Evolutionary conservation across 208 protist species (phyloP).

Genomic region (Trypanosoma mega): DNA sequence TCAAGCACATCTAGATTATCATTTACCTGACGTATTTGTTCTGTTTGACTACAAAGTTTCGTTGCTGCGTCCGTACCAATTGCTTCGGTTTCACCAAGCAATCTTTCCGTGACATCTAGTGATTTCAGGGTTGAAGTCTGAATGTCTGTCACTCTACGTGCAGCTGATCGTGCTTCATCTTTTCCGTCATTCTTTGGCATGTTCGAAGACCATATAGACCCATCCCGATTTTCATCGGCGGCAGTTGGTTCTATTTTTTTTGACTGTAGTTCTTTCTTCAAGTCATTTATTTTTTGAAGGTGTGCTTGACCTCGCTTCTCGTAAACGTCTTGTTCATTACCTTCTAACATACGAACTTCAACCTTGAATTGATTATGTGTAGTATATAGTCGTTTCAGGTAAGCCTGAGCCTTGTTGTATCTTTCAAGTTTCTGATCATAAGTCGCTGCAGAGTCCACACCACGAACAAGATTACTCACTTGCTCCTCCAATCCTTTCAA

Average conservation of each 20-base stretch:
- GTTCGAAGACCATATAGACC: slow-evolving; percentile 9
- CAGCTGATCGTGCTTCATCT: slow-evolving; percentile 37
- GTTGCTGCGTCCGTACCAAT: slow-evolving; percentile 55
- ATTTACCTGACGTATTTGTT: slow-evolving; percentile 73
- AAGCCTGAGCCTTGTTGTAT: slow-evolving; percentile 38
- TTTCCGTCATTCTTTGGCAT: slow-evolving; percentile 23
- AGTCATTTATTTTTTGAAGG: slow-evolving; percentile 10
- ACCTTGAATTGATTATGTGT: slow-evolving; percentile 58
- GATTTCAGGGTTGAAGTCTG: slow-evolving; percentile 63
- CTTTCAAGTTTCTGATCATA: slow-evolving; percentile 15
- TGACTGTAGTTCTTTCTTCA: slow-evolving; percentile 17
- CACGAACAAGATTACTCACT: slow-evolving; percentile 28
- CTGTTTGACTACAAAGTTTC: slow-evolving; percentile 64
- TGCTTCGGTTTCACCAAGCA: slow-evolving; percentile 71
- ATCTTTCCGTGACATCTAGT: slow-evolving; percentile 53
- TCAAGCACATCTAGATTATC: slow-evolving; percentile 46
- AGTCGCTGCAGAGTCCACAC: slow-evolving; percentile 10
- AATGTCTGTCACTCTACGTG: slow-evolving; percentile 41
- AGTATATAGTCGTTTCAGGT: slow-evolving; percentile 38
- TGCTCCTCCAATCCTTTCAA: slow-evolving; percentile 56
- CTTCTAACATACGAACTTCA: slow-evolving; percentile 58
- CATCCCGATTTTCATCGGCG: slow-evolving; percentile 1
- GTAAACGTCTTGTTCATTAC: slow-evolving; percentile 25
- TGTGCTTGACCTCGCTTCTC: slow-evolving; percentile 24
- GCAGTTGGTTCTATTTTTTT: slow-evolving; percentile 25